Evolutionary conservation across 257 asterid genomes (phyloP), one percentile per base, ranked within the genome.

Genomic region (Petunia secreta): DNA sequence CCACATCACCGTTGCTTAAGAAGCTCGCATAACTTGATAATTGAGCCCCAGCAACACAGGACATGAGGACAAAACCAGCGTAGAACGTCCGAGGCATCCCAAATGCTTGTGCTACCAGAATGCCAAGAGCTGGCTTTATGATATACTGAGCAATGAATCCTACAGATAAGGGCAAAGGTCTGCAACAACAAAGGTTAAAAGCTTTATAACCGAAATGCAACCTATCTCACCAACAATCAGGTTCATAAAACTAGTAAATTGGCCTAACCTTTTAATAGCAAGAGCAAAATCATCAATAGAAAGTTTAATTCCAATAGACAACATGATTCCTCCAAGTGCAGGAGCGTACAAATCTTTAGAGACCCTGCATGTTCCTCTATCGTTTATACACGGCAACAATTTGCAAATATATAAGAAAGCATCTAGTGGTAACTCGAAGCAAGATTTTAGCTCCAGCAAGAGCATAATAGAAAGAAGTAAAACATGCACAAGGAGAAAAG

Each of bases 1-100:
- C 99, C 76, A 96, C 97, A 62, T 96, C 97, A 16, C 98, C 94
- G 84, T 92, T 94, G 87, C 99, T 91, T 89, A 96, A 86, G 91
- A 91, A 96, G 87, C 98, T 96, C 52, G 98, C 99, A 50, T 96
- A 96, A 83, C 99, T 96, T 8, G 99, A 96, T 39, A 96, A 85
- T 83, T 96, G 99, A 46, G 99, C 98, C 78, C 99, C 99, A 25
- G 98, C 91, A 75, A 94, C 99, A 83, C 98, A 96, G 3, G 99
- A 83, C 86, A 88, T 92, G 36, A 96, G 89, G 63, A 96, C 97
- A 69, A 96, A 96, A 75, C 99, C 99, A 5, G 98, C 91, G 66
- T 88, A 94, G 90, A 92, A 96, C 89, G 85, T 85, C 2, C 90
- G 87, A 80, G 98, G 83, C 86, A 96, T 85, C 80, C 98, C 97